Conservation (phyloP, 2,329 filamentous ascomycete genomes). For the Daldinia eschscholtzii region DNA sequence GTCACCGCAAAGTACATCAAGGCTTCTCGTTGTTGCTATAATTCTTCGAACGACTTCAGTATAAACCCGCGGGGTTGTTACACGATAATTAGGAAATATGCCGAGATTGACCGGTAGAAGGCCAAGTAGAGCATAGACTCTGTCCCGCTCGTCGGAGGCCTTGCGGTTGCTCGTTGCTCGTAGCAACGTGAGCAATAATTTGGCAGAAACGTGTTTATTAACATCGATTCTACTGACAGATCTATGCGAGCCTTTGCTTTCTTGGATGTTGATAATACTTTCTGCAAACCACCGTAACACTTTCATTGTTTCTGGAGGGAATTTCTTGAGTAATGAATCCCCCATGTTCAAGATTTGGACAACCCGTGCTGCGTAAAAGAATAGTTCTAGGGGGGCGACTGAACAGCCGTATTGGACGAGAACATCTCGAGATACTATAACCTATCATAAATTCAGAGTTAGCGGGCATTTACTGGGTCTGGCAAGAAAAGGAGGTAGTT, state of each 20-base stretch:
- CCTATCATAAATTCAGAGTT: not conserved
- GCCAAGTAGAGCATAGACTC: not conserved
- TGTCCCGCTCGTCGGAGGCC: not conserved
- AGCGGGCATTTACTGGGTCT: not conserved
- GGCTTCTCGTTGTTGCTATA: not conserved
- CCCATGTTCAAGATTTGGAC: not conserved
- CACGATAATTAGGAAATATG: not conserved
- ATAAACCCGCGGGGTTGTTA: not conserved
- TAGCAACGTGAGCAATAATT: not conserved
- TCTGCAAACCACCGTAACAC: not conserved
- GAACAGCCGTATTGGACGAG: not conserved
- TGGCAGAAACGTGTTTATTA: too few species aligned
- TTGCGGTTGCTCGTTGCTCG: not conserved
- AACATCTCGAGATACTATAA: not conserved
- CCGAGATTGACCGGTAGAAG: not conserved
- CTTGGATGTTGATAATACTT: not conserved
- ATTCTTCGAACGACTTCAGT: not conserved
- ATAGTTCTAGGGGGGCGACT: not conserved
- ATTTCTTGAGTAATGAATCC: not conserved
- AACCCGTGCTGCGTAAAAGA: not conserved
- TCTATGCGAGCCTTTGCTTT: not conserved
- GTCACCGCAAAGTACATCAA: constrained; percentile 6
- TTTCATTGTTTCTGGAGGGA: not conserved
- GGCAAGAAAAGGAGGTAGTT: not conserved
- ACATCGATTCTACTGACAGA: not conserved